phyloP scores from a whole-genome alignment of 805 yeast genomes.

The Lachancea quebecensis region DNA sequence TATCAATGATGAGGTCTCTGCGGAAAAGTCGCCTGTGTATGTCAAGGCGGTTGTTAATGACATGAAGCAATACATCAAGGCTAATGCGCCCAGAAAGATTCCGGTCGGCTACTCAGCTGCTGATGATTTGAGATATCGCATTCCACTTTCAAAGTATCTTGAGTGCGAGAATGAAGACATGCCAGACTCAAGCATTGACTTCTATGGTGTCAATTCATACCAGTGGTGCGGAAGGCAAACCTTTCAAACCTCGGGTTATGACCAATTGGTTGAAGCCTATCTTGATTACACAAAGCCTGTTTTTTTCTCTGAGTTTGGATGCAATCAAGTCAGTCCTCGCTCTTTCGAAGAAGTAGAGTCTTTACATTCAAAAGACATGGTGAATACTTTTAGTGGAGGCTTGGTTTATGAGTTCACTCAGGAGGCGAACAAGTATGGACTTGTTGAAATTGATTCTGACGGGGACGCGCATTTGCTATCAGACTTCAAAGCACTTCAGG shows the following conservation, averaged over 20 bases:
- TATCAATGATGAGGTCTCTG: slow-evolving; percentile 69
- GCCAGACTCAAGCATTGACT: slow-evolving; percentile 56
- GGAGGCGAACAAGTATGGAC: slow-evolving; percentile 73
- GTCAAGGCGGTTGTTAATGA: slow-evolving; percentile 76
- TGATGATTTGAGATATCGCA: slow-evolving; percentile 74
- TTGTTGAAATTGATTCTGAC: slow-evolving; percentile 45
- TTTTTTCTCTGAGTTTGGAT: slow-evolving; percentile 87
- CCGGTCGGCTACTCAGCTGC: slow-evolving; percentile 98
- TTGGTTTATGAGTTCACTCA: slow-evolving; percentile 75
- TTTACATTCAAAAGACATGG: slow-evolving; percentile 67
- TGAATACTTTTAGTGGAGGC: slow-evolving; percentile 76
- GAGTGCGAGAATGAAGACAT: slow-evolving; percentile 58
- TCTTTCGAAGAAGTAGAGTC: slow-evolving; percentile 67
- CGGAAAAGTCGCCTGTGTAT: slow-evolving; percentile 62
- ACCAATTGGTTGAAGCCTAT: slow-evolving; percentile 64
- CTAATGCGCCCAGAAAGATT: slow-evolving; percentile 53
- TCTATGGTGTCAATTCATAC: slow-evolving; percentile 91
- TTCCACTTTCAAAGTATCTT: slow-evolving; percentile 69
- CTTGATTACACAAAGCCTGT: slow-evolving; percentile 64
- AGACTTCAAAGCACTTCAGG: slow-evolving; percentile 46
- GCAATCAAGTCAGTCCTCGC: slow-evolving; percentile 77
- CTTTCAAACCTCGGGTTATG: slow-evolving; percentile 70
- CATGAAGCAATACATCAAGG: slow-evolving; percentile 61
- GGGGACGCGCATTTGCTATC: slow-evolving; percentile 34
- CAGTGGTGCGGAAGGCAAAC: slow-evolving; percentile 96